Evolutionary conservation across 2,329 filamentous ascomycete species (phyloP), one percentile per base, ranked within the genome.

Genomic region (Neocatenulostroma microsporum): DNA sequence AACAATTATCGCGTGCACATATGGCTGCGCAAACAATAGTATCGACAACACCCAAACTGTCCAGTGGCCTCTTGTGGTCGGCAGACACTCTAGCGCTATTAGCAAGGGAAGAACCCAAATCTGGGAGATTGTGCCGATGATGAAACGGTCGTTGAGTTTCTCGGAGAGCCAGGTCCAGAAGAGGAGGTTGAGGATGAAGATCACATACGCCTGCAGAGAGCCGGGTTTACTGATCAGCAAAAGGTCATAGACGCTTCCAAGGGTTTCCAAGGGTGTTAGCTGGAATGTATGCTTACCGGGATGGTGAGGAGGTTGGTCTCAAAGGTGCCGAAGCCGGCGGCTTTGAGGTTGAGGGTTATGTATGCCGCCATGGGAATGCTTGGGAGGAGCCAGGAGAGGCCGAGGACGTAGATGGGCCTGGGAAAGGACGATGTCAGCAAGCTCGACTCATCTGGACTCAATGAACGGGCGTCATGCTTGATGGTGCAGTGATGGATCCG

Each of bases 1-100:
- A 0, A 80, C 76, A 2, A 76, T 58, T 20, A 80, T 72, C 0
- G 76, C 73, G 49, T 80, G 69, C 31, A 64, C 28, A 30, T 30
- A 9, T 4, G 26, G 26, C 26, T 29, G 26, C 8, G 26, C 26
- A 14, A 10, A 29, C 13, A 29, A 7, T 11, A 29, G 26, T 7
- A 29, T 14, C 9, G 26, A 9, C 9, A 29, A 14, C 10, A 29
- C 15, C 26, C 26, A 14, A 7, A 14, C 15, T 7, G 13, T 14
- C 26, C 26, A 29, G 15, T 9, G 26, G 13, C 26, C 13, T 29
- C 26, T 9, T 9, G 10, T 14, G 8, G 23, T n/a, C n/a, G 23
- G 23, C 23, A 24, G 23, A n/a, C 23, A 24, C 23, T 24, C 23
- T n/a, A 24, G n/a, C 23, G 23, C 23, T 24, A 24, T 50, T 1